Conservation (phyloP, 1,139 yeast genomes). For the Saccharomyces hybrid region DNA sequence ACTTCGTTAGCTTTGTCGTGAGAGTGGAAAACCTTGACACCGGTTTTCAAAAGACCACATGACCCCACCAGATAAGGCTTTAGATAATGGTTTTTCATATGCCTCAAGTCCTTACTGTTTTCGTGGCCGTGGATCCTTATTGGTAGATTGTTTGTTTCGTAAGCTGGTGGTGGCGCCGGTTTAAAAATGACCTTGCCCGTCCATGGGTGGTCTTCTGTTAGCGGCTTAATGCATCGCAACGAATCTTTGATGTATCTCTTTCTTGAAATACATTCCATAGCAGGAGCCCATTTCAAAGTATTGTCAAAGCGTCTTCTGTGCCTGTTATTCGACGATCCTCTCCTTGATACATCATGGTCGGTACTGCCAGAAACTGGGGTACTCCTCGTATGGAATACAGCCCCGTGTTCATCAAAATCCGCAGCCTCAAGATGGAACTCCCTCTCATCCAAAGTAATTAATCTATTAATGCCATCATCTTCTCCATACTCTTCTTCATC, state of each 20-base stretch:
- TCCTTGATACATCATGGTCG: no score
- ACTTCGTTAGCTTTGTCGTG: not conserved
- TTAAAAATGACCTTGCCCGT: slow-evolving; percentile 42
- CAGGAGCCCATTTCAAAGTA: slow-evolving; percentile 44
- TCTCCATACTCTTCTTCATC: not conserved
- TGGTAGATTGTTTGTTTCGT: slow-evolving; percentile 26
- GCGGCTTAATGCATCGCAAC: slow-evolving; percentile 49
- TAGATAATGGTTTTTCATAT: slow-evolving; percentile 17
- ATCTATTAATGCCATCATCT: not conserved
- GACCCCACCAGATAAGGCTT: slow-evolving; percentile 23
- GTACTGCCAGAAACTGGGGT: no score
- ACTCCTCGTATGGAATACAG: not conserved
- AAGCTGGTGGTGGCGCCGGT: slow-evolving; percentile 34
- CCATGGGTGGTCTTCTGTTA: slow-evolving; percentile 49
- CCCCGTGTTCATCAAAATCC: not conserved
- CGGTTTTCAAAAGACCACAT: slow-evolving; percentile 17
- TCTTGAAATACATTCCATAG: slow-evolving; percentile 35
- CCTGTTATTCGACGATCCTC: no score
- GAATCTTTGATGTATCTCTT: slow-evolving; percentile 45
- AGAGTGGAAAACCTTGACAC: not conserved
- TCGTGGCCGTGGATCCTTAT: slow-evolving; percentile 8
- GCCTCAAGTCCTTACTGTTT: slow-evolving; percentile 4
- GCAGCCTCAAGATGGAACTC: not conserved
- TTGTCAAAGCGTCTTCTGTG: not conserved
- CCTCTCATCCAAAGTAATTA: not conserved